Conservation (phyloP, 345 rosid species). For the Noccaea caerulescens region DNA sequence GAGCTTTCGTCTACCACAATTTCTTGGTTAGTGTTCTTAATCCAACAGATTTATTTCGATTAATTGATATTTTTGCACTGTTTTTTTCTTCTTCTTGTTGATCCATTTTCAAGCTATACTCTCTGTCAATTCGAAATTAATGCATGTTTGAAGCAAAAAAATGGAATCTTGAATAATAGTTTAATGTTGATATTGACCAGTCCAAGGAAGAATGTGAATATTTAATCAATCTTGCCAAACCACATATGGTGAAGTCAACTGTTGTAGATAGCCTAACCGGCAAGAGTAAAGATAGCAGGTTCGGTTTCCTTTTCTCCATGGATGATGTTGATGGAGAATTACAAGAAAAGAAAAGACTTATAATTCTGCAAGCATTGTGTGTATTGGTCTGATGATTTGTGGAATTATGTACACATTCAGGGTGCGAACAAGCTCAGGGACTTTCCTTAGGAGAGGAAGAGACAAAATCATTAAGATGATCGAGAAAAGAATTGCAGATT, state of each 20-base stretch:
- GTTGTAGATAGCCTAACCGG: constrained; percentile 91
- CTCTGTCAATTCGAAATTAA: constrained; percentile 12
- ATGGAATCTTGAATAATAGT: not conserved
- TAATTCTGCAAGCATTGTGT: constrained; percentile 19
- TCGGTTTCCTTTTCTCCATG: constrained; percentile 18
- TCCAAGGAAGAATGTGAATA: constrained; percentile 86
- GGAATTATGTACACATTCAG: constrained; percentile 46
- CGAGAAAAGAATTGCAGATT: constrained; percentile 91
- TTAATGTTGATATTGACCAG: constrained; percentile 49
- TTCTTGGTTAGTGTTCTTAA: constrained; percentile 65
- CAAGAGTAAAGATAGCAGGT: constrained; percentile 91
- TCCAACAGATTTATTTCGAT: not conserved
- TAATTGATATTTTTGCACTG: not conserved
- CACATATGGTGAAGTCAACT: constrained; percentile 81
- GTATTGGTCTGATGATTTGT: constrained; percentile 12
- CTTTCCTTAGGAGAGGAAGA: constrained; percentile 76
- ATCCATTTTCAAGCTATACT: not conserved
- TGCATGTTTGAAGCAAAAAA: constrained; percentile 23
- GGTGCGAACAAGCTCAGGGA: constrained; percentile 95
- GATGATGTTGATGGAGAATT: not conserved
- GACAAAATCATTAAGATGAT: constrained; percentile 64
- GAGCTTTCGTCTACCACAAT: constrained; percentile 81
- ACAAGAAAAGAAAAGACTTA: no score
- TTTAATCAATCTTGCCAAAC: constrained; percentile 82
- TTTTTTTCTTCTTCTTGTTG: not conserved